phyloP scores from a whole-genome alignment of 139 green algal species.

The Mychonastes homosphaera region DNA sequence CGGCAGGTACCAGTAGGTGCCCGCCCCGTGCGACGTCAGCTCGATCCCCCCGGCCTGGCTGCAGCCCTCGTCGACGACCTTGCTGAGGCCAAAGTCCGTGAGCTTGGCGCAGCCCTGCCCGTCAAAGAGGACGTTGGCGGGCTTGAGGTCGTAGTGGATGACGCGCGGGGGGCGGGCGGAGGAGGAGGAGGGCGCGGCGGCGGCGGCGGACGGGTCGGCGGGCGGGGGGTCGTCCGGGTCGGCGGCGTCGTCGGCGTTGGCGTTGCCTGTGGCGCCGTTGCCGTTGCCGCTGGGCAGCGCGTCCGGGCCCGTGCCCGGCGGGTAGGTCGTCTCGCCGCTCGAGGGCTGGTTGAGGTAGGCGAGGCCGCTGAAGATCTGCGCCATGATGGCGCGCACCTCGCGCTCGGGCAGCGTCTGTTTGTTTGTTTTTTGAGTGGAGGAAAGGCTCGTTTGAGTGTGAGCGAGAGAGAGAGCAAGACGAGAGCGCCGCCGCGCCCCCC shows the following conservation, averaged over 20 bases:
- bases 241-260: no score
- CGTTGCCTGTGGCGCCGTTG: no score
- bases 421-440: no score
- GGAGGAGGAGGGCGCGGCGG: no score
- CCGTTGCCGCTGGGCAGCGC: no score
- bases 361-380: slow-evolving; percentile 36
- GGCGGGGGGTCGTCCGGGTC: no score
- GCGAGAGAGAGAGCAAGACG: no score
- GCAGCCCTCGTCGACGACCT: slow-evolving; percentile 33
- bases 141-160: slow-evolving; percentile 93
- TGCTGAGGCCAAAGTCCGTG: slow-evolving; percentile 93
- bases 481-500: no score
- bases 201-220: no score
- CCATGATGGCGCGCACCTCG: slow-evolving; percentile 66
- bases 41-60: slow-evolving; percentile 75
- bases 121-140: slow-evolving; percentile 94
- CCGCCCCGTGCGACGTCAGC: slow-evolving; percentile 87
- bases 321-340: background rate
- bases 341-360: slow-evolving; percentile 24
- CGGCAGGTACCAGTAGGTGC: slow-evolving; percentile 90
- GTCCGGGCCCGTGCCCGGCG: no score
- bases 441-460: no score
- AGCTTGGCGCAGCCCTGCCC: slow-evolving; percentile 73
- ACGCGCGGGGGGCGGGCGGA: no score
- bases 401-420: slow-evolving; percentile 67